Conservation (phyloP, 2,329 filamentous ascomycete genomes). For the Beauveria pseudobassiana region DNA sequence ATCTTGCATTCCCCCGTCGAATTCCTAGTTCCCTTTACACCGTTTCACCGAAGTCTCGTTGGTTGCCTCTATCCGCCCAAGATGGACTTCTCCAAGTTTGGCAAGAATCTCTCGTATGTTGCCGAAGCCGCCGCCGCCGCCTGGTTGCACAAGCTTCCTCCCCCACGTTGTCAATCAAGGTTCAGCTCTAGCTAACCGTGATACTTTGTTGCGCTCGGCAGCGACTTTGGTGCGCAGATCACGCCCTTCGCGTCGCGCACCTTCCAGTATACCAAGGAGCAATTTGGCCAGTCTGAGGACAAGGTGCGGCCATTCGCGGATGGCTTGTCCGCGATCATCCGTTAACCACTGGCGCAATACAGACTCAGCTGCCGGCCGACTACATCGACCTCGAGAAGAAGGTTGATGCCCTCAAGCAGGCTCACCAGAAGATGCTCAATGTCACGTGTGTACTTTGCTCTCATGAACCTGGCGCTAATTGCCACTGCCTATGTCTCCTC, state of each 20-base stretch:
- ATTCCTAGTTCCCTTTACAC: background rate
- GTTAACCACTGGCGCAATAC: slow-evolving; percentile 6
- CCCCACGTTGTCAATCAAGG: slow-evolving; percentile 4
- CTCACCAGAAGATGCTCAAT: slow-evolving; percentile 93
- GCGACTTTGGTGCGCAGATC: slow-evolving; percentile 67
- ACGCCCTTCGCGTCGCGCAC: slow-evolving; percentile 90
- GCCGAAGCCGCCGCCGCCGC: slow-evolving; percentile 9
- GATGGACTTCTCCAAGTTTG: slow-evolving; percentile 55
- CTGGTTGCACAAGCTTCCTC: slow-evolving; percentile 8
- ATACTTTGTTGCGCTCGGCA: slow-evolving; percentile 18
- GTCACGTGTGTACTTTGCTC: slow-evolving; percentile 67
- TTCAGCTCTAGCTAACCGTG: background rate
- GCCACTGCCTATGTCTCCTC: background rate
- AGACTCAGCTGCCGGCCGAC: slow-evolving; percentile 95
- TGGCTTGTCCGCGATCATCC: background rate
- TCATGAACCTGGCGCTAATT: background rate
- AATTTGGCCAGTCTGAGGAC: slow-evolving; percentile 89
- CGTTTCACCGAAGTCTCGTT: slow-evolving; percentile 11
- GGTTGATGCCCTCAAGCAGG: slow-evolving; percentile 92
- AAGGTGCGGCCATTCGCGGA: slow-evolving; percentile 51
- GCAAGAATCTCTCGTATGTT: slow-evolving; percentile 48
- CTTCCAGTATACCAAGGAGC: slow-evolving; percentile 96
- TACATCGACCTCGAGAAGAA: slow-evolving; percentile 99
- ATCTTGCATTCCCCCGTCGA: background rate
- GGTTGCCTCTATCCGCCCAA: slow-evolving; percentile 15